Percentiles rank a stretch among this genome's conserved stretches.
These are phyloP conservation scores for Cucurbitaria berberidis DNA, from an alignment of 2,329 filamentous ascomycete genomes.

Conservation along the genomic window DNA sequence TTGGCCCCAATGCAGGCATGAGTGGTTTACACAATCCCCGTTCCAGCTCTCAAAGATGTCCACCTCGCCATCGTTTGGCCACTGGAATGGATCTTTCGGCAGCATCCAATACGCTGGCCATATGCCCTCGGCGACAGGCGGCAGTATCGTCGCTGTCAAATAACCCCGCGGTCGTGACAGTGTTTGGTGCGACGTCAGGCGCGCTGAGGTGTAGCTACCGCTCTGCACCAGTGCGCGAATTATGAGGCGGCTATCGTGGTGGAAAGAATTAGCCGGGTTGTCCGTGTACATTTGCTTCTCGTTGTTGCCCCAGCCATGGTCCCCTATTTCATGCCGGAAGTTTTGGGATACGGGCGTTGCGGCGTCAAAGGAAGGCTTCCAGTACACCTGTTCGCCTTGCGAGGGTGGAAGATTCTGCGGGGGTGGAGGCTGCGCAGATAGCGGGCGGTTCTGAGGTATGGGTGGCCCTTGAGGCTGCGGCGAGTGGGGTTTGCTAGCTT, in stretches of 20 bases:
- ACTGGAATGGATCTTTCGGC: slow-evolving; percentile 63
- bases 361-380: slow-evolving; percentile 60
- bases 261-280: slow-evolving; percentile 59
- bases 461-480: slow-evolving; percentile 28
- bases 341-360: slow-evolving; percentile 56
- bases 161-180: slow-evolving; percentile 60
- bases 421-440: slow-evolving; percentile 34
- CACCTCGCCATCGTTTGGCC: slow-evolving; percentile 66
- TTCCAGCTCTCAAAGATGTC: slow-evolving; percentile 70
- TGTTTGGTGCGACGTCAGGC: slow-evolving; percentile 61
- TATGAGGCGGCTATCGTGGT: slow-evolving; percentile 60
- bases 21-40: slow-evolving; percentile 61
- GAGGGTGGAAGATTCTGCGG: slow-evolving; percentile 37
- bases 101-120: slow-evolving; percentile 70
- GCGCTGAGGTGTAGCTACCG: slow-evolving; percentile 60
- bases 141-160: slow-evolving; percentile 58
- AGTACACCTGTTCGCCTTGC: slow-evolving; percentile 52
- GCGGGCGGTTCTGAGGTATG: slow-evolving; percentile 38
- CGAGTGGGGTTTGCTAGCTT: slow-evolving; percentile 40
- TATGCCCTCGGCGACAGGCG: slow-evolving; percentile 62
- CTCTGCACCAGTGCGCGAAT: slow-evolving; percentile 57
- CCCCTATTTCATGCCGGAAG: slow-evolving; percentile 63
- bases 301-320: slow-evolving; percentile 68
- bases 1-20: slow-evolving; percentile 66
- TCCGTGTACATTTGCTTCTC: slow-evolving; percentile 65